Base-by-base conservation (phyloP, 139 green algal genomes). In the Microglena sp. region DNA sequence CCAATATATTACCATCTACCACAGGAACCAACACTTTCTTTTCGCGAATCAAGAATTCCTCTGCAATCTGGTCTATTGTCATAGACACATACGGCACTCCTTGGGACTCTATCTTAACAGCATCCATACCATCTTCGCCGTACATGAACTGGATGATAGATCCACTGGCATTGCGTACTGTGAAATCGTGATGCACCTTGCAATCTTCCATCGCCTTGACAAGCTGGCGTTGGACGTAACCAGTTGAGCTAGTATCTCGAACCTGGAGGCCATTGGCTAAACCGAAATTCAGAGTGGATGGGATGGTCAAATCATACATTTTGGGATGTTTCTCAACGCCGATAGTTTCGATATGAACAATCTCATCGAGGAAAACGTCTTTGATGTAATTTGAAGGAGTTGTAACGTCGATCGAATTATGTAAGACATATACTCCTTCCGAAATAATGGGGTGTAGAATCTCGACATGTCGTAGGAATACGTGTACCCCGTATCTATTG, bases 111-210 rank as follows among this genome's bases (percentile, higher is more conserved):
- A 98, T 90, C 36, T 69, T 72, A 6, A 82, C 82, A 22, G 84
- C 88, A 55, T 97, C 92, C 92, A 98, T 97, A 61, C 92, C 92
- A 61, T 98, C 92, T 68, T 97, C 92, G 33, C 92, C 92, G 64
- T 98, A 98, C 61, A 97, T 73, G 68, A 97, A 98, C 83, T 98
- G 92, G 34, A 95, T 70, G 28, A 94, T 83, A 26, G 91, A 80
- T 24, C 94, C 94, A 28, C 82, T 55, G 21, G 77, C 82, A 46
- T 96, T 97, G 33, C 94, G 79, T 53, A 99, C 91, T 0, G 94
- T 99, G 40, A 88, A 87, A 60, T 97, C 94, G 31, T 90, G 79
- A 21, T 87, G 89, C 26, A 69, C 46, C 45, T 61, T 60, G 45
- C 32, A 69, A 32, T 69, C 62, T 32, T 69, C 62, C 62, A 69